Base-by-base conservation (phyloP, 2,329 filamentous ascomycete genomes). In the Arthrobotrys sinensis region DNA sequence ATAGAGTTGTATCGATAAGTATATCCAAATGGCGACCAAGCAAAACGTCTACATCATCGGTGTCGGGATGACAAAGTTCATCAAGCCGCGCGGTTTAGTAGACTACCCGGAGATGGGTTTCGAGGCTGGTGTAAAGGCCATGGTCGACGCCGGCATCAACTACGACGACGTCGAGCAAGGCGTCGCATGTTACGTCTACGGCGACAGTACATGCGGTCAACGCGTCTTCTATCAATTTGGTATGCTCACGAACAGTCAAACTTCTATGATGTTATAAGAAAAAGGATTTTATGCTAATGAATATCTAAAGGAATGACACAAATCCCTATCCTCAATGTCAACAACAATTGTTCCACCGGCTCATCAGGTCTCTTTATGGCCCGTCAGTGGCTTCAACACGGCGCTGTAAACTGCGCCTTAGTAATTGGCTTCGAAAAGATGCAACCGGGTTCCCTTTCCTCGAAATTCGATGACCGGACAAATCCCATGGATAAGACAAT, bases 41-140 rank as follows among this genome's bases (percentile, higher is more conserved):
- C 69, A 79, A 36, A 79, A 79, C 19, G 88, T 88, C 87, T 98
- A 98, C 88, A 93, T 98, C 83, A 90, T 98, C 79, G 95, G 95
- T 87, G 96, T 98, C 82, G 95, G 95, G 86, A 96, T 98, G 93
- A 98, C 95, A 86, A 97, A 97, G 86, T 98, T 98, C 89, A 95
- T 97, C 89, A 97, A 97, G 87, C 94, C 94, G 48, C 90, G 94
- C 71, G 93, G 93, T 84, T 95, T 95, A 84, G 92, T 97, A 80
- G 94, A 97, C 86, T 97, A 97, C 86, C 93, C 93, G 6, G 94
- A 97, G 84, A 90, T 97, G 24, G 94, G 94, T 71, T 97, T 94
- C 85, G 94, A 97, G 85, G 94, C 94, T 10, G 93, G 93, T 81
- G 88, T 96, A 84, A 97, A 97, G 85, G 93, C 93, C 60, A 80